Evolutionary conservation across 805 yeast genomes (phyloP), one percentile per base, ranked within the genome.

Genomic region (Cyberlindnera xishuangbannaensis): DNA sequence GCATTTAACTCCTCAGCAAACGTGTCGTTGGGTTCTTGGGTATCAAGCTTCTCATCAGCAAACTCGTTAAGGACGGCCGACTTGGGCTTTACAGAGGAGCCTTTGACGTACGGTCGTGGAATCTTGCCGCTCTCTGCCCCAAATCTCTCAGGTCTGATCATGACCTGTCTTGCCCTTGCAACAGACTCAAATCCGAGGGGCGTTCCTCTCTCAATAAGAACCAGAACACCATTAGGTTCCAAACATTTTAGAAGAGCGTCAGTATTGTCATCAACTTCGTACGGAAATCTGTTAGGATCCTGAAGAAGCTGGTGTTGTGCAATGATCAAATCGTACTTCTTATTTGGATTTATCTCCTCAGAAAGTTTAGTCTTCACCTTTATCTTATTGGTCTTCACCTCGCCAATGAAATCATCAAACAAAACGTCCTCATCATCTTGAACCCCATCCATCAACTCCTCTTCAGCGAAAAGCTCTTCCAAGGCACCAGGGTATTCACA

Each of bases 91-190:
- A 52, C 42, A 2, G 61, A 43, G 0, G 75, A 65, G 1, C 78
- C 78, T 22, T 70, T 65, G 25, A 69, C 63, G 58, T 78, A 83
- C 2, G 84, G 82, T 46, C 87, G 64, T 20, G 92, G 87, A 20
- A 77, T 68, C 48, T 79, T 79, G 0, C 80, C 80, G 25, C 59
- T 52, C 43, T 76, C 82, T 10, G 59, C 57, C 6, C 58, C 65
- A 45, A 65, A 66, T 6, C 73, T 70, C 46, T 82, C 95, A 0
- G 97, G 96, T 45, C 97, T 74, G n/a, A 90, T 62, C 72, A 86
- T 75, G 4, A 85, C 61, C 55, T 90, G 96, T 50, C 98, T 69
- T 5, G 97, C 96, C 34, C 96, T 67, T 0, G 95, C 94, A 37
- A 87, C 71, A 3, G 76, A 67, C 58, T 92, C 98, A 52, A 85